phyloP scores from a whole-genome alignment of 306 rosid genomes.

The Pyrus bretschneideri region DNA sequence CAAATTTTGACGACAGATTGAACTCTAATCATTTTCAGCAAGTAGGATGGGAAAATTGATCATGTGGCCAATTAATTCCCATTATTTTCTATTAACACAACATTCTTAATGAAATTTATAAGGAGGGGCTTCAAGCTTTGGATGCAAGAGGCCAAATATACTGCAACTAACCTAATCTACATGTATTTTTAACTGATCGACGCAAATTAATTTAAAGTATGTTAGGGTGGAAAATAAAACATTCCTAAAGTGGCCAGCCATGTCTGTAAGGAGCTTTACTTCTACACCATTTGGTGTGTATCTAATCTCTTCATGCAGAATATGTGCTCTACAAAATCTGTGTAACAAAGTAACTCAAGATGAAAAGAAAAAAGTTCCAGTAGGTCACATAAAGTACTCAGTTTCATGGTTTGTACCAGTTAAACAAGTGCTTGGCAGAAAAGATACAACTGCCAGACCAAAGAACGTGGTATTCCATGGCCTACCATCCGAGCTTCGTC shows the following conservation, averaged over 20 bases:
- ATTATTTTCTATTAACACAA: neutral
- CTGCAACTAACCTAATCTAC: too few relatives aligned
- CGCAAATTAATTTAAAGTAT: neutral
- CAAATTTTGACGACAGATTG: too few relatives aligned
- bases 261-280: neutral
- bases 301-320: neutral
- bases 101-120: neutral
- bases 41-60: neutral
- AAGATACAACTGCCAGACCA: slow-evolving; percentile 13
- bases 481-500: slow-evolving; percentile 21
- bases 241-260: neutral
- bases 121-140: too few relatives aligned
- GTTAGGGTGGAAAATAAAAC: neutral
- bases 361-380: neutral
- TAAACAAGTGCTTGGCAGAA: neutral
- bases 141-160: neutral
- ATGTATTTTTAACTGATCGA: too few relatives aligned
- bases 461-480: slow-evolving; percentile 27
- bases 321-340: neutral
- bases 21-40: too few relatives aligned
- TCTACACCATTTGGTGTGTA: neutral
- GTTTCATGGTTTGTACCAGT: neutral
- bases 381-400: neutral
- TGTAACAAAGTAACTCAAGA: neutral
- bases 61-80: neutral